These are phyloP conservation scores for Adansonia digitata DNA, from an alignment of 345 rosid species.

Conservation along the genomic window DNA sequence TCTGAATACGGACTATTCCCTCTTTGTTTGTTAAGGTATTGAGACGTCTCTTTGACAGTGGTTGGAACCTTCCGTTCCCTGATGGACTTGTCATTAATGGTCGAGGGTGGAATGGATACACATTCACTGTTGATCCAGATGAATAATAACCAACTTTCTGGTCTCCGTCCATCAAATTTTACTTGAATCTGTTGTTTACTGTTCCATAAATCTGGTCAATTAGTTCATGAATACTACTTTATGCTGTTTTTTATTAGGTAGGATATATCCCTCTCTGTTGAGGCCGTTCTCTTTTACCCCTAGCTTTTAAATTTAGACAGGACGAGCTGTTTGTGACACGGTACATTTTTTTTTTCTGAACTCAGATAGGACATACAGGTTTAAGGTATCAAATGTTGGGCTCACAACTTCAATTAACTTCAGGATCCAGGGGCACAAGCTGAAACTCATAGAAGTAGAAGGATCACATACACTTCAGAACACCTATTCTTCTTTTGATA, in stretches of 20 bases:
- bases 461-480: slow-evolving; percentile 87
- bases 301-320: not conserved
- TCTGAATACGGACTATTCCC: not conserved
- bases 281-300: not conserved
- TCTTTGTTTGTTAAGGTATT: slow-evolving; percentile 28
- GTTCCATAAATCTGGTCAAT: not conserved
- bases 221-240: not conserved
- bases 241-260: not conserved
- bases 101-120: slow-evolving; percentile 69
- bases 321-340: not conserved
- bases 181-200: not conserved
- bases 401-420: slow-evolving; percentile 62
- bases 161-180: not conserved
- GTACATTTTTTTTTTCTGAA: not conserved
- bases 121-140: slow-evolving; percentile 82
- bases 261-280: not conserved
- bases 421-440: slow-evolving; percentile 75
- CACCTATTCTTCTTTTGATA: slow-evolving; percentile 56
- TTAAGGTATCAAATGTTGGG: slow-evolving; percentile 89
- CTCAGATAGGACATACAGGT: slow-evolving; percentile 76
- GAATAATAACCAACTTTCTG: not conserved
- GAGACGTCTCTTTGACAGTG: slow-evolving; percentile 52
- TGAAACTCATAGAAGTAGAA: slow-evolving; percentile 87
- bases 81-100: slow-evolving; percentile 93
- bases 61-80: slow-evolving; percentile 58